A percentile compares a stretch with the other conserved stretches of the same genome.
phyloP scores from a whole-genome alignment of 2,329 filamentous ascomycete species.

The Monosporascus sp. region DNA sequence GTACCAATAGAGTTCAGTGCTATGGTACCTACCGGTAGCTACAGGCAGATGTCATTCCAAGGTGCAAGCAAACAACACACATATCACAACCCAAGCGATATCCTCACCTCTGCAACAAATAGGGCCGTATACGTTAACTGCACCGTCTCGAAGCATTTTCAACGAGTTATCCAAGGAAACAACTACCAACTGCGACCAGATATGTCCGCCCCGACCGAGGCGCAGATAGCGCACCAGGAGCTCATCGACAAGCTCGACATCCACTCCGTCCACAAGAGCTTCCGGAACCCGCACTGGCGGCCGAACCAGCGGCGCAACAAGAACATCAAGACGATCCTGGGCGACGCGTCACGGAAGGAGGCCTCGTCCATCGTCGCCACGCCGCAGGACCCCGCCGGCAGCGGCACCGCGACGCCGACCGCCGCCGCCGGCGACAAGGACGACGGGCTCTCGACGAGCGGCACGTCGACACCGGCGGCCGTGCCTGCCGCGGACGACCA shows the following conservation, averaged over 20 bases:
- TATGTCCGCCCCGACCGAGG: conserved; percentile 63
- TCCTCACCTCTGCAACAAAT: no score
- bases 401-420: conserved; percentile 67
- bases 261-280: conserved; percentile 76
- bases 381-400: conserved; percentile 62
- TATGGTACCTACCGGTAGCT: no score
- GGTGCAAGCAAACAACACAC: no score
- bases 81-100: no score
- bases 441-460: conserved; percentile 51
- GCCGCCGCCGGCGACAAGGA: conserved; percentile 37
- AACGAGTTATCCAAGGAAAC: conserved; percentile 8
- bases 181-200: conserved; percentile 40
- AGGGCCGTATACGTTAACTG: no score
- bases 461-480: conserved; percentile 49
- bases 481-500: conserved; percentile 27
- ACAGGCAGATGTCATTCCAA: no score
- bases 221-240: conserved; percentile 72
- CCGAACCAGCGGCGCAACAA: conserved; percentile 96
- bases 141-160: not conserved
- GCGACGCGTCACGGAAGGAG: conserved; percentile 82
- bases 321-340: conserved; percentile 94
- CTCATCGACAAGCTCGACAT: conserved; percentile 92
- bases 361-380: conserved; percentile 73
- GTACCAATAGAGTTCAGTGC: no score
- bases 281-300: conserved; percentile 86